Evolutionary conservation across 805 yeast species (phyloP), one percentile per base, ranked within the genome.

Genomic region (Lipomyces starkeyi): DNA sequence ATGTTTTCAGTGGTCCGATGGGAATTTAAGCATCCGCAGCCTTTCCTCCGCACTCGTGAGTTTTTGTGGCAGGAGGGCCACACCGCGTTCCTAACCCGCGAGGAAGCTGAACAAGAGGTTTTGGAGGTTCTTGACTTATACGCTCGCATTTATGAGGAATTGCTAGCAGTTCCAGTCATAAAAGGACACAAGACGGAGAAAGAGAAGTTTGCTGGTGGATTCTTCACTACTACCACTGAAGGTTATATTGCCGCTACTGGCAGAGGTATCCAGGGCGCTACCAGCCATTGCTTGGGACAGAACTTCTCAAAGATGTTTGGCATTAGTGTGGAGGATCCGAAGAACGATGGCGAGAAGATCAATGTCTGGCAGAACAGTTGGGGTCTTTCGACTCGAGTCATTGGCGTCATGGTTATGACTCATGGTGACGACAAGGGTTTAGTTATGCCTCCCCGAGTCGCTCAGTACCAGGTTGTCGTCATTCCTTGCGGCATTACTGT

Each of bases 1-100:
- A 17, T 9, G 6, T 0, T 32, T 5, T 20, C 29, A 62, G 99
- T 95, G 58, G 99, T 95, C 61, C 90, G 99, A 85, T 95, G 99
- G 99, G 99, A 95, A 83, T 95, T 95, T 84, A 95, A 95, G 85
- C 98, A 95, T 81, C 99, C 99, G 67, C 99, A 95, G 83, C 99
- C 99, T 61, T 95, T 95, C 82, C 83, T 95, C 78, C 91, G 99
- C 86, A 96, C 99, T 14, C 90, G 99, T 83, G 99, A 95, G 83
- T 95, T 95, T 83, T 85, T 95, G 80, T 95, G 99, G 99, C 99
- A 95, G 83, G 99, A 95, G 83, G 99, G 99, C 75, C 99, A 95
- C 84, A 95, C 99, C 61, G 99, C 97, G 64, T 97, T 91, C 80
- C 85, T 96, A 77, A 90, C 96, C 65, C 80, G 83, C 72, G 91